Evolutionary conservation across 2,329 filamentous ascomycete genomes (phyloP), one percentile per base, ranked within the genome.

Genomic region (Aspergillus uvarum): DNA sequence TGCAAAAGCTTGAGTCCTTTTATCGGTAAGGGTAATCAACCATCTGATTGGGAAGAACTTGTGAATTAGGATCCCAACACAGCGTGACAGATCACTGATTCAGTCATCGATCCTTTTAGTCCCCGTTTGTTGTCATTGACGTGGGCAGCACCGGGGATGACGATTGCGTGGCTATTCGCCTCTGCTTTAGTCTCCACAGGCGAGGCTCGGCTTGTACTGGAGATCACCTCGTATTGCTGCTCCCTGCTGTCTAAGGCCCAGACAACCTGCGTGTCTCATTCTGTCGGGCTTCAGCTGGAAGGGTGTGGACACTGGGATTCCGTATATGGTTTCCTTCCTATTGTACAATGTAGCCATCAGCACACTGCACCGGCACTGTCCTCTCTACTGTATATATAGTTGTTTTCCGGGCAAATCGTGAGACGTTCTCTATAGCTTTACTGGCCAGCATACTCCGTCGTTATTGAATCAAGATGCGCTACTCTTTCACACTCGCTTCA

Each of bases 21-120:
- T 54, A 54, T 54, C 51, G 14, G 51, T 22, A 22, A 21, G 35
- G 51, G 32, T 26, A 54, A 31, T 19, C 10, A 31, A 47, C 24
- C 2, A 22, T 12, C 16, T 21, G 16, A 29, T 29, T 12, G 53
- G 24, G 8, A 29, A 8, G 42, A 12, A 7, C 32, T 22, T 48
- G 51, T 47, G 52, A 52, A 19, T 35, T 7, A 3, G 22, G 22
- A n/a, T 29, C 38, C 52, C 52, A 54, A 14, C 52, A 29, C 52
- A 54, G 16, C 52, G n/a, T 54, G 52, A 54, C 52, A 54, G 52
- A 47, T 54, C 52, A 54, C 24, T 11, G 38, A 29, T 54, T n/a
- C 52, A 47, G 52, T 22, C 31, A 29, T 31, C 19, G 3, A 32
- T 54, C n/a, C 52, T 38, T 24, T 24, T 14, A 22, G 42, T 47